Evolutionary conservation across 352 stramenopile genomes (phyloP).

Genomic region (Pythium rishiriense): DNA sequence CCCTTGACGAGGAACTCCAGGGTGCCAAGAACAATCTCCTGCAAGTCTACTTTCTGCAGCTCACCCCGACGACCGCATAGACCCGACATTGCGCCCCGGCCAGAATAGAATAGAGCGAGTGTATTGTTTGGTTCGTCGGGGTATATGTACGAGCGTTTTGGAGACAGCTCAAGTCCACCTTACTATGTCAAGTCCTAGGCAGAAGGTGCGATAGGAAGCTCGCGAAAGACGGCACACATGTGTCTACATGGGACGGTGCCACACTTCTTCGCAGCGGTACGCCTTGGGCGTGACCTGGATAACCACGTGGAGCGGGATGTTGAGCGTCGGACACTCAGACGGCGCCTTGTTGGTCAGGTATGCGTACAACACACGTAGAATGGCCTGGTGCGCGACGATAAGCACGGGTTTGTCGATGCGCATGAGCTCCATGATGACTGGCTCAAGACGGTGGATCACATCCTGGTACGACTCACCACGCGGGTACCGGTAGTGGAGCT

Average conservation of each 20-base stretch:
- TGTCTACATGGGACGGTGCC: conserved; percentile 83
- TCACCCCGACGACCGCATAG: conserved; percentile 17
- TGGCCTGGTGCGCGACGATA: conserved; percentile 96
- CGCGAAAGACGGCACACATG: too few relatives aligned
- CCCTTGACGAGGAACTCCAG: conserved; percentile 43
- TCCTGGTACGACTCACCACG: conserved; percentile 97
- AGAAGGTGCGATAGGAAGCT: too few relatives aligned
- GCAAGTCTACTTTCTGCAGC: conserved; percentile 66
- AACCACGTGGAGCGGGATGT: conserved; percentile 94
- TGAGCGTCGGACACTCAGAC: conserved; percentile 91
- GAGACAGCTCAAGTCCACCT: background rate
- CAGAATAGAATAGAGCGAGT: conserved; percentile 13
- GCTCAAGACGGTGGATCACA: conserved; percentile 96
- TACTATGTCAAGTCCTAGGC: too few relatives aligned
- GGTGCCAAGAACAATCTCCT: conserved; percentile 60
- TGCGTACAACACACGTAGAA: conserved; percentile 94
- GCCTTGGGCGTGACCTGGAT: conserved; percentile 95
- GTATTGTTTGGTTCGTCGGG: conserved; percentile 1
- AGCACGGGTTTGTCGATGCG: conserved; percentile 90
- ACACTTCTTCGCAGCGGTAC: conserved; percentile 94
- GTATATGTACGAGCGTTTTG: background rate
- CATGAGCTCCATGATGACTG: conserved; percentile 97
- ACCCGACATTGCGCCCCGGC: background rate
- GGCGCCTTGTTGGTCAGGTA: conserved; percentile 95
- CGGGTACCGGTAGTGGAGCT: conserved; percentile 86